A percentile compares a stretch with the other conserved stretches of the same genome.
phyloP scores from a whole-genome alignment of 2,329 filamentous ascomycete genomes.

The Zymoseptoria tritici region DNA sequence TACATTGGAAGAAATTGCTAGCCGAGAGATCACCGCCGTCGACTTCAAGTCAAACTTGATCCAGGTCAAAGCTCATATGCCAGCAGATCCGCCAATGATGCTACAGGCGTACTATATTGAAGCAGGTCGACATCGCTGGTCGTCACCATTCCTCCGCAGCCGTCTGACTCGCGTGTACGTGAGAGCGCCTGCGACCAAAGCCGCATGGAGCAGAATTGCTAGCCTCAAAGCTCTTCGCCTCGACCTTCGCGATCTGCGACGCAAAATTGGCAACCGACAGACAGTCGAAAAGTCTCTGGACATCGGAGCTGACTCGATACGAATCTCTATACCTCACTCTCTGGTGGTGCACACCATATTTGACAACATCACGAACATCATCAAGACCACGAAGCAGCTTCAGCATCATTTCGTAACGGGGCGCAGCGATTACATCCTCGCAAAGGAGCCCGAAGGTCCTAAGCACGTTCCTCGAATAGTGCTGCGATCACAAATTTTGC shows the following conservation, averaged over 20 bases:
- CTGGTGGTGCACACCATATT: slow-evolving; percentile 81
- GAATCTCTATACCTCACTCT: slow-evolving; percentile 83
- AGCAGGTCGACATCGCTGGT: slow-evolving; percentile 78
- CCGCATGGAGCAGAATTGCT: slow-evolving; percentile 78
- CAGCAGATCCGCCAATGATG: slow-evolving; percentile 84
- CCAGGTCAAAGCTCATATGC: slow-evolving; percentile 83
- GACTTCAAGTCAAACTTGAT: slow-evolving; percentile 76
- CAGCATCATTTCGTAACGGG: slow-evolving; percentile 86
- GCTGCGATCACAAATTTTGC: slow-evolving; percentile 67
- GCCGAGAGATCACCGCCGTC: slow-evolving; percentile 64
- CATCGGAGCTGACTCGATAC: slow-evolving; percentile 74
- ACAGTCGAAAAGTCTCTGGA: slow-evolving; percentile 78
- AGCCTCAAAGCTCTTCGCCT: slow-evolving; percentile 74
- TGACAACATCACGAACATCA: slow-evolving; percentile 84
- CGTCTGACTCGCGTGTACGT: slow-evolving; percentile 79
- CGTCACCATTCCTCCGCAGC: slow-evolving; percentile 69
- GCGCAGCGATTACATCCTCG: slow-evolving; percentile 78
- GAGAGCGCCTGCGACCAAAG: slow-evolving; percentile 72
- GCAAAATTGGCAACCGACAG: slow-evolving; percentile 49
- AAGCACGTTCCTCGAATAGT: slow-evolving; percentile 83
- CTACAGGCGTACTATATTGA: slow-evolving; percentile 78
- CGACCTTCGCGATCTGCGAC: slow-evolving; percentile 70
- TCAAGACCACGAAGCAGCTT: slow-evolving; percentile 84
- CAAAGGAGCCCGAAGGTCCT: slow-evolving; percentile 76
- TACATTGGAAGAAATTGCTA: slow-evolving; percentile 24